Percentiles rank a stretch among this genome's conserved stretches.
Evolutionary conservation across 78 protist genomes (phyloP).

Genomic region (Pelomyxa schiedti): DNA sequence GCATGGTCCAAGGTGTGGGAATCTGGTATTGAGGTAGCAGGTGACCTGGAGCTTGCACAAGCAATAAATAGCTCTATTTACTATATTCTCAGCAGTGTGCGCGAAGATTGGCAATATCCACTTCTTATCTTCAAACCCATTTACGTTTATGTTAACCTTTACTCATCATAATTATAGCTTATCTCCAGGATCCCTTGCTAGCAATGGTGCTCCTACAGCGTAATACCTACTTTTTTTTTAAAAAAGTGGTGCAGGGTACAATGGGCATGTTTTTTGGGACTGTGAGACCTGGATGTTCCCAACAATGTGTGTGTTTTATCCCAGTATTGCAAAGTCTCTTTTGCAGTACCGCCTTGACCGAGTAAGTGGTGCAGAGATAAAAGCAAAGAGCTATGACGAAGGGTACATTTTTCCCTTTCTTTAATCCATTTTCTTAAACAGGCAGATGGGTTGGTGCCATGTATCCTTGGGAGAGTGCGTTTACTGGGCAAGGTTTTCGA

Average conservation of each 20-base stretch:
- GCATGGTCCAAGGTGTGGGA: conserved; percentile 25
- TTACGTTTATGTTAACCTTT: neutral
- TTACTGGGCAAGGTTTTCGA: no score
- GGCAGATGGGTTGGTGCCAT: conserved; percentile 2
- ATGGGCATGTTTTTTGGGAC: conserved; percentile 49
- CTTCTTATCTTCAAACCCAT: no score
- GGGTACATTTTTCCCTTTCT: no score
- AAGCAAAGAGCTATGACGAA: conserved; percentile 15
- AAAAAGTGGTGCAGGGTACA: no score
- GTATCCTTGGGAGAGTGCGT: conserved; percentile 47
- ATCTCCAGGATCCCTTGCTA: conserved; percentile 24
- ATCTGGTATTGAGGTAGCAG: conserved; percentile 24
- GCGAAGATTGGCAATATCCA: conserved; percentile 28
- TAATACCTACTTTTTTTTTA: no score
- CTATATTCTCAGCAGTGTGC: conserved; percentile 19
- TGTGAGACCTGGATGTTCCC: conserved; percentile 31
- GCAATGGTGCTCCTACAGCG: no score
- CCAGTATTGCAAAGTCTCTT: conserved; percentile 2
- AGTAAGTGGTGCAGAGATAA: conserved; percentile 8
- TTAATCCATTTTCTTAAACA: neutral
- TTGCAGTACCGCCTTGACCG: conserved; percentile 21
- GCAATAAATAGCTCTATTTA: conserved; percentile 23
- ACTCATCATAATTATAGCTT: no score
- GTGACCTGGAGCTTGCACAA: conserved; percentile 13
- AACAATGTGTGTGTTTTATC: neutral